Conservation (phyloP, 768 basidiomycete genomes). For the Lenzites betulinus region DNA sequence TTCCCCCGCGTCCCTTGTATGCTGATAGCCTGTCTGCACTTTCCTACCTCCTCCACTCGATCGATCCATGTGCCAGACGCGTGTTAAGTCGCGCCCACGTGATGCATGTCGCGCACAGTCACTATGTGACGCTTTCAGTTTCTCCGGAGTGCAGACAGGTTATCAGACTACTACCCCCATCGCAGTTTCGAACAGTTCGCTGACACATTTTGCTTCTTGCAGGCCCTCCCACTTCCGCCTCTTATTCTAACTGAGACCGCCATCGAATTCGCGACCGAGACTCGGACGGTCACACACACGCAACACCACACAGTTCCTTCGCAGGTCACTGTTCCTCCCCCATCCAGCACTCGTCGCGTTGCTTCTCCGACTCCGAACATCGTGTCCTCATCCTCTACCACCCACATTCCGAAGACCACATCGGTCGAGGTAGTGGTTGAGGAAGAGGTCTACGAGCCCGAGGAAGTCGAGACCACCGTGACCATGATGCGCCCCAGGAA, state of each 20-base stretch:
- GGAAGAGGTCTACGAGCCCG: conserved; percentile 52
- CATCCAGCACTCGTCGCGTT: conserved; percentile 77
- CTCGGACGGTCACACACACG: conserved; percentile 46
- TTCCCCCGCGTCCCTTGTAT: conserved; percentile 71
- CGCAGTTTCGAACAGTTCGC: conserved; percentile 20
- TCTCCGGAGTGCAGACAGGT: conserved; percentile 25
- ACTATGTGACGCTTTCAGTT: conserved; percentile 11
- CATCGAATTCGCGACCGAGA: conserved; percentile 52
- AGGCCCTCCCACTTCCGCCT: conserved; percentile 45
- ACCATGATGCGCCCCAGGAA: conserved; percentile 23
- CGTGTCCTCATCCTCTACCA: conserved; percentile 55
- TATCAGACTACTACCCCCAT: conserved; percentile 37
- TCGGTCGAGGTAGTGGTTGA: conserved; percentile 63
- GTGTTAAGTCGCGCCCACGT: conserved; percentile 39
- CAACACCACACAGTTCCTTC: conserved; percentile 36
- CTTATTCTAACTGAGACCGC: conserved; percentile 58
- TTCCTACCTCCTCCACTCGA: conserved; percentile 31
- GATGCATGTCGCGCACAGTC: conserved; percentile 33
- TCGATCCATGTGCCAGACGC: conserved; percentile 36
- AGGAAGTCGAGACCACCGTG: conserved; percentile 37
- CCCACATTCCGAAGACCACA: conserved; percentile 68
- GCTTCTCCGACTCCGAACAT: conserved; percentile 72
- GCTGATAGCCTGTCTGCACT: conserved; percentile 35
- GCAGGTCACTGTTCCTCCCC: conserved; percentile 65
- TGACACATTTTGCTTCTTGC: conserved; percentile 22